phyloP scores from a whole-genome alignment of 768 basidiomycete species.

The Rhodotorula paludigena region DNA sequence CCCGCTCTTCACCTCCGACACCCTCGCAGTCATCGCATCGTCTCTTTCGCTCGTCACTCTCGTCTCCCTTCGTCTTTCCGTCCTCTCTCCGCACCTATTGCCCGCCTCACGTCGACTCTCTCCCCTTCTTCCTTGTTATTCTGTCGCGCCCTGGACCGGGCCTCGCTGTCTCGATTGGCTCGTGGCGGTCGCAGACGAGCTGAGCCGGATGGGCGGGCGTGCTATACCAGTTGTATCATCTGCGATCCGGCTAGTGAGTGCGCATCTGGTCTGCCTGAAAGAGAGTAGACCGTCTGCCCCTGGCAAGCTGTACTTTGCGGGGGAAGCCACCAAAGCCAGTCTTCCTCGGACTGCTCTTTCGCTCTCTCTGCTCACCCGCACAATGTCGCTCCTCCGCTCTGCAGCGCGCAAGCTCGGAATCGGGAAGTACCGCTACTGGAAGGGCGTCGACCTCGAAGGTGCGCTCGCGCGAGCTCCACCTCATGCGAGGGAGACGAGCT shows the following conservation, averaged over 20 bases:
- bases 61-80: neutral
- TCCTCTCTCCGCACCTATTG: neutral
- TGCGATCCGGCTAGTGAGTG: too few relatives aligned
- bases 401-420: slow-evolving; percentile 26
- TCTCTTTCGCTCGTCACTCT: neutral
- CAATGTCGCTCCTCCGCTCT: slow-evolving; percentile 26
- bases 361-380: neutral
- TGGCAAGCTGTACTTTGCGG: too few relatives aligned
- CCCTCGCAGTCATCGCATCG: neutral
- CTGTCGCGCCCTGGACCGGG: too few relatives aligned
- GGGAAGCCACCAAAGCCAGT: too few relatives aligned
- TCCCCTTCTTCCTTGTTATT: neutral
- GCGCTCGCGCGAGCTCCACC: neutral
- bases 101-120: too few relatives aligned
- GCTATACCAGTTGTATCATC: too few relatives aligned
- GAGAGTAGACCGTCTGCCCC: too few relatives aligned
- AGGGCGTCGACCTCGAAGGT: slow-evolving; percentile 34
- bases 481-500: neutral
- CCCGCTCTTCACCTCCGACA: neutral
- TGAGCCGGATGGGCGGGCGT: too few relatives aligned
- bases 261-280: too few relatives aligned
- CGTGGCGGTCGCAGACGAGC: too few relatives aligned
- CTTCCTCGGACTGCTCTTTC: too few relatives aligned
- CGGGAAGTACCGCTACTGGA: slow-evolving; percentile 36
- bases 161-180: too few relatives aligned